Conservation (phyloP, 352 stramenopile species). For the Stramenopiles sp. region DNA sequence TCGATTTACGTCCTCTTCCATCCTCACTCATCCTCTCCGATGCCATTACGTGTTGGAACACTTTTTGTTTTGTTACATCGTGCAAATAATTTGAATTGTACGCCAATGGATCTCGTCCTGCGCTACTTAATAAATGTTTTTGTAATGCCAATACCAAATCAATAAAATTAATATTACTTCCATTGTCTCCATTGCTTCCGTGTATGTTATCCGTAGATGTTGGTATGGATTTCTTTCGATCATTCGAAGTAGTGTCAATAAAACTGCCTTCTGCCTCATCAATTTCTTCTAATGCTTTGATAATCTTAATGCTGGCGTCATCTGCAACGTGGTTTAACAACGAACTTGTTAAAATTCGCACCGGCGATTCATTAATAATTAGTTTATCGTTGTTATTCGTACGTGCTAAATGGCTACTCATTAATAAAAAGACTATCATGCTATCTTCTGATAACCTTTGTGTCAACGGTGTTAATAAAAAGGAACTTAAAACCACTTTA, state of each 20-base stretch:
- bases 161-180: background rate
- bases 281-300: background rate
- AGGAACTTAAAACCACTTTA: background rate
- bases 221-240: no score
- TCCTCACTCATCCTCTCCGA: background rate
- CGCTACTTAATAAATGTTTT: constrained; percentile 28
- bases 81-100: no score
- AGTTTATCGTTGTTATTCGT: background rate
- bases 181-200: constrained; percentile 1
- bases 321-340: constrained; percentile 42
- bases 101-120: background rate
- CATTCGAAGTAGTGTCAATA: no score
- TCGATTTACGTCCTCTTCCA: background rate
- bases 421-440: constrained; percentile 2
- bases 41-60: background rate
- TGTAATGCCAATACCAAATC: constrained; percentile 20
- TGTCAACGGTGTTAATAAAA: background rate
- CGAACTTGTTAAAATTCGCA: background rate
- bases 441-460: background rate
- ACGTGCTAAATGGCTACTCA: background rate
- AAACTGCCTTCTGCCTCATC: background rate
- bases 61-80: no score
- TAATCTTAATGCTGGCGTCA: constrained; percentile 18
- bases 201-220: no score
- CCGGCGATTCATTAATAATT: background rate